A percentile compares a stretch with the other conserved stretches of the same genome.
These are phyloP conservation scores for Casaregolazyma suthepensis DNA, from an alignment of 1,139 yeast genomes.

Conservation along the genomic window DNA sequence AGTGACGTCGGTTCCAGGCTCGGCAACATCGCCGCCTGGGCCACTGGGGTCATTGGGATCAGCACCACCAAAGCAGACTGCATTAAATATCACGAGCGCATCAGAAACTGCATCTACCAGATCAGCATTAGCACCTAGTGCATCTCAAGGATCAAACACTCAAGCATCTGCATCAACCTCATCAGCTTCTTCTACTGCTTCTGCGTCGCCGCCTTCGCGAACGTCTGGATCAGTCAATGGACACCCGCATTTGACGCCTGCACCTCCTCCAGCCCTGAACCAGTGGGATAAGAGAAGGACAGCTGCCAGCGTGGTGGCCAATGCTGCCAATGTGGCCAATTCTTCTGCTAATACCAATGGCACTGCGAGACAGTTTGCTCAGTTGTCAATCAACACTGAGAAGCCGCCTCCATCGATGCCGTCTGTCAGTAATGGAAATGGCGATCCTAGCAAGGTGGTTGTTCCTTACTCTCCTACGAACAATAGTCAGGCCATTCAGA, in stretches of 20 bases:
- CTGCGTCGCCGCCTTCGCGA: conserved; percentile 11
- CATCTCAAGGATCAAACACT: conserved; percentile 11
- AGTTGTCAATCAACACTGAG: conserved; percentile 13
- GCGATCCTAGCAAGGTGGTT: conserved; percentile 24
- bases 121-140: conserved; percentile 10
- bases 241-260: conserved; percentile 9
- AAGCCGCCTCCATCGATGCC: conserved; percentile 10
- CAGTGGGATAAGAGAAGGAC: conserved; percentile 11
- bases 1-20: not conserved
- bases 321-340: conserved; percentile 11
- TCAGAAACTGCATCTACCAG: conserved; percentile 11
- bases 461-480: conserved; percentile 33
- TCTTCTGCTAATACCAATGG: conserved; percentile 7
- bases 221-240: conserved; percentile 9
- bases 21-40: conserved; percentile 6
- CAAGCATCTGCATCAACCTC: conserved; percentile 9
- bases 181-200: conserved; percentile 12
- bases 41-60: conserved; percentile 7
- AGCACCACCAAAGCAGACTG: conserved; percentile 12
- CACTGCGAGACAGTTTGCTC: conserved; percentile 14
- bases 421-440: conserved; percentile 7
- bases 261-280: conserved; percentile 8
- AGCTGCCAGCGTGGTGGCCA: conserved; percentile 9
- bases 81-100: conserved; percentile 9
- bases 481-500: conserved; percentile 29